phyloP scores from a whole-genome alignment of 352 stramenopile species.

The Phytophthora podocarpi region DNA sequence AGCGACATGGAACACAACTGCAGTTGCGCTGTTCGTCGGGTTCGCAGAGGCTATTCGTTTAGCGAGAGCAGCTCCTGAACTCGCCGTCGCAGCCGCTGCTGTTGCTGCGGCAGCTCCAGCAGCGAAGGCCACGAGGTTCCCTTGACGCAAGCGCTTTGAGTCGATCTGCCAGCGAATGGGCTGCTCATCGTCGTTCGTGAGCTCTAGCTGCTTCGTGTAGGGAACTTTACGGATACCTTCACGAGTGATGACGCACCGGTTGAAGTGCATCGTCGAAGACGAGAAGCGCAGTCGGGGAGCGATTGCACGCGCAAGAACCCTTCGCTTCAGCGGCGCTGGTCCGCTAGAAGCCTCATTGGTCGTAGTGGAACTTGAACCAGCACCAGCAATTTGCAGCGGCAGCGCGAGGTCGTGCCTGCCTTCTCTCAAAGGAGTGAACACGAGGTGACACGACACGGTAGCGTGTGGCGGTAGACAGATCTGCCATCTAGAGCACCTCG shows the following conservation, averaged over 20 bases:
- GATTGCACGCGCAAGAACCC: constrained; percentile 58
- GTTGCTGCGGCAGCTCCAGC: constrained; percentile 24
- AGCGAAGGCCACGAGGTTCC: constrained; percentile 31
- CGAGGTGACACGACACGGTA: constrained; percentile 76
- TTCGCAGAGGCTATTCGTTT: constrained; percentile 38
- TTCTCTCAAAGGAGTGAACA: constrained; percentile 62
- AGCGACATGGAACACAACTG: constrained; percentile 82
- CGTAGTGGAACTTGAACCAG: constrained; percentile 24
- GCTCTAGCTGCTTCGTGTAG: constrained; percentile 79
- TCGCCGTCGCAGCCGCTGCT: not conserved
- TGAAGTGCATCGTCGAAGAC: constrained; percentile 78
- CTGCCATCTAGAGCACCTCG: constrained; percentile 63
- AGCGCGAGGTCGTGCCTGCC: constrained; percentile 63
- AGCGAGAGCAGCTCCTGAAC: constrained; percentile 5
- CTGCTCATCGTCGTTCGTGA: constrained; percentile 75
- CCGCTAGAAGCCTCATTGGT: constrained; percentile 13
- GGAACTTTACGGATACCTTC: constrained; percentile 88
- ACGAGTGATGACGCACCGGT: constrained; percentile 82
- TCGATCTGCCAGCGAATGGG: constrained; percentile 86
- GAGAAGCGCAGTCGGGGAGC: constrained; percentile 76
- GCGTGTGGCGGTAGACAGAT: constrained; percentile 71
- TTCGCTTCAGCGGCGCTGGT: constrained; percentile 40
- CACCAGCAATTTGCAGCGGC: constrained; percentile 77
- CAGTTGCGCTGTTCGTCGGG: constrained; percentile 36
- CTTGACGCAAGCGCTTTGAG: constrained; percentile 33